Evolutionary conservation across 1,284 basidiomycete genomes (phyloP).

Genomic region (Pyrrhoderma noxium): DNA sequence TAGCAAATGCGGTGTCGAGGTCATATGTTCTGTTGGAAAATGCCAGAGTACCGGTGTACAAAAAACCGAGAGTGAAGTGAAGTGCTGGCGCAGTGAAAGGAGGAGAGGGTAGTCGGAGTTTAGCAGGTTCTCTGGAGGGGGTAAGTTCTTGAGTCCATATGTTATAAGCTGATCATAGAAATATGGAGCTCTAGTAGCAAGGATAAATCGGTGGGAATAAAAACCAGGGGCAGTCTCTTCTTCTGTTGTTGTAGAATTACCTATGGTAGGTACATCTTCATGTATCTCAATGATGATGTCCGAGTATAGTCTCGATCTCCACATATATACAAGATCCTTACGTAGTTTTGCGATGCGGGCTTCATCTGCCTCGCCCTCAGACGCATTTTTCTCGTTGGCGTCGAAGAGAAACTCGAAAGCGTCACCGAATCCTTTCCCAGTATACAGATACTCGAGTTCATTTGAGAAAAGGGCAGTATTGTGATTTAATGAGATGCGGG

Average conservation of each 20-base stretch:
- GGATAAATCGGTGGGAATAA: conserved; percentile 87
- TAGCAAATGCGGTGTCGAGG: conserved; percentile 84
- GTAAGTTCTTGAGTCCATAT: conserved; percentile 39
- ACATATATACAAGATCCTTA: conserved; percentile 93
- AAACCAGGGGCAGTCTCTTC: conserved; percentile 75
- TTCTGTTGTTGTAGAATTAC: conserved; percentile 30
- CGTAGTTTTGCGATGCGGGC: conserved; percentile 79
- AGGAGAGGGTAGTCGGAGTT: conserved; percentile 75
- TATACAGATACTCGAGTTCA: conserved; percentile 87
- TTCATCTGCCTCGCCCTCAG: conserved; percentile 56
- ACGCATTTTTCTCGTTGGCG: conserved; percentile 51
- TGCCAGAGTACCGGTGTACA: conserved; percentile 90
- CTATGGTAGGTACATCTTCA: conserved; percentile 48
- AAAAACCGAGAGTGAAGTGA: conserved; percentile 90
- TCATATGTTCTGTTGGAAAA: conserved; percentile 93
- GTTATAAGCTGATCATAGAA: conserved; percentile 68
- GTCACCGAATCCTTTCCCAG: conserved; percentile 79
- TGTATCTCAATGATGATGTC: conserved; percentile 79
- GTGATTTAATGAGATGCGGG: conserved; percentile 58
- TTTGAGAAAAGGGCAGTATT: conserved; percentile 74
- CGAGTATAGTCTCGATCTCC: conserved; percentile 87
- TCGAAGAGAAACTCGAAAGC: conserved; percentile 89
- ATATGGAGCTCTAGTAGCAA: conserved; percentile 84
- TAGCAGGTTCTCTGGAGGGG: conserved; percentile 39
- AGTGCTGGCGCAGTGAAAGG: conserved; percentile 93